A percentile compares a stretch with the other conserved stretches of the same genome.
Evolutionary conservation across 805 yeast genomes (phyloP).

Genomic region (Allodekkera sacchari): DNA sequence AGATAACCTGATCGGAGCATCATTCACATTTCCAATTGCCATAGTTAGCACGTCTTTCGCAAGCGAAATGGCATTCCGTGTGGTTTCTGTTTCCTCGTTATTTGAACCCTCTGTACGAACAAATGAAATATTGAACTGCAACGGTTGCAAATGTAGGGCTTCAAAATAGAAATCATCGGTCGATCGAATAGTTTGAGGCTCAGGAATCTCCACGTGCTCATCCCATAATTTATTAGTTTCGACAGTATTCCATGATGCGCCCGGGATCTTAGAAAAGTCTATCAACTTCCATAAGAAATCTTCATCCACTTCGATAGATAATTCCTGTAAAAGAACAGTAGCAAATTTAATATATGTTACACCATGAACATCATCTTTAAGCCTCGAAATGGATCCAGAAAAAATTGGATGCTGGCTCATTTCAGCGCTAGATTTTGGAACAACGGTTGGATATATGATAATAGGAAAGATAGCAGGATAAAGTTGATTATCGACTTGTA

Average conservation of each 20-base stretch:
- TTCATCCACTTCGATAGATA: conserved; percentile 90
- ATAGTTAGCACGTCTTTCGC: conserved; percentile 81
- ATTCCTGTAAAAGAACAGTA: conserved; percentile 78
- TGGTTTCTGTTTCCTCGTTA: conserved; percentile 46
- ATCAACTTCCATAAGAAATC: conserved; percentile 77
- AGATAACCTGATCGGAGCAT: conserved; percentile 87
- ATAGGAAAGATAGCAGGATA: conserved; percentile 87
- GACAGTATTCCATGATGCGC: conserved; percentile 60
- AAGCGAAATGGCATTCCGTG: conserved; percentile 64
- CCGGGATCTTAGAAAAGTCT: conserved; percentile 75
- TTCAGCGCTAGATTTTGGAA: conserved; percentile 78
- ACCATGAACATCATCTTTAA: conserved; percentile 87
- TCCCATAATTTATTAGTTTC: conserved; percentile 45
- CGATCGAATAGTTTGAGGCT: conserved; percentile 47
- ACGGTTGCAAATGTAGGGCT: conserved; percentile 85
- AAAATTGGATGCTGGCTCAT: conserved; percentile 85
- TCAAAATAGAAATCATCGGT: conserved; percentile 80
- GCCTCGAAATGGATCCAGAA: conserved; percentile 74
- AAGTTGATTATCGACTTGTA: conserved; percentile 87
- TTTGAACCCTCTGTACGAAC: conserved; percentile 71
- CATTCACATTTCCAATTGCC: conserved; percentile 96
- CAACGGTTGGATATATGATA: conserved; percentile 78
- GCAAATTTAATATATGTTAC: conserved; percentile 87
- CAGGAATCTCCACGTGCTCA: conserved; percentile 57
- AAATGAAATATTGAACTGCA: conserved; percentile 81